Evolutionary conservation across 176 grass and related monocot species (phyloP), one percentile per base, ranked within the genome.

Genomic region (Pontederia crassipes): DNA sequence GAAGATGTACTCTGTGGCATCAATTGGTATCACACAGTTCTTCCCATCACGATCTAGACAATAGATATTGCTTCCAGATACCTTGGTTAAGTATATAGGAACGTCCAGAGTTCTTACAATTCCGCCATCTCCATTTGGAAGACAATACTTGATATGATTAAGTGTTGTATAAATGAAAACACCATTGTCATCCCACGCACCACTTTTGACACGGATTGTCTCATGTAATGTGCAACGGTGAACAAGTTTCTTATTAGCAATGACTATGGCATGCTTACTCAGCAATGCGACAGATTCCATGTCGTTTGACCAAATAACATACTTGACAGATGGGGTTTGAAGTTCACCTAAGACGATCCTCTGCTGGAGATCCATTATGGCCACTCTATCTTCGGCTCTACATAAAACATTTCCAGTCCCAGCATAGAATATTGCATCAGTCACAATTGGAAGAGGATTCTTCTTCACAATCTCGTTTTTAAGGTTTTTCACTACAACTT

Each of bases 141-240:
- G 84, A 15, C 94, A 98, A 57, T 92, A 98, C 68, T 98, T 98
- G 68, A 98, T 98, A 85, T 98, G 94, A 72, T 98, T 98, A 72
- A 98, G 29, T 14, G 94, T 98, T 9, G 79, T 89, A 65, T 98
- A 98, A 62, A 98, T 72, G 18, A 98, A 92, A 48, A 98, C 79
- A 4, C 79, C 82, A 29, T 98, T 92, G 57, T 98, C 94, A 83
- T 98, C 94, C 94, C 94, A 98, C 12, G 94, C 94, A 66, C 94
- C 94, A 81, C 94, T 98, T 73, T 98, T 98, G 14, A 98, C 94
- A 75, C 94, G 88, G 11, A 98, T 93, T 18, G 94, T 98, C 77
- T 92, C 94, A 28, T 98, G 94, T 13, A 98, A 66, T 62, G 94
- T 98, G 75, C 74, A 92, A 24, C 68, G 78, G 52, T 89, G 94